Evolutionary conservation across 352 stramenopile species (phyloP), one percentile per base, ranked within the genome.

Genomic region (Pythium rhizo-oryzae): DNA sequence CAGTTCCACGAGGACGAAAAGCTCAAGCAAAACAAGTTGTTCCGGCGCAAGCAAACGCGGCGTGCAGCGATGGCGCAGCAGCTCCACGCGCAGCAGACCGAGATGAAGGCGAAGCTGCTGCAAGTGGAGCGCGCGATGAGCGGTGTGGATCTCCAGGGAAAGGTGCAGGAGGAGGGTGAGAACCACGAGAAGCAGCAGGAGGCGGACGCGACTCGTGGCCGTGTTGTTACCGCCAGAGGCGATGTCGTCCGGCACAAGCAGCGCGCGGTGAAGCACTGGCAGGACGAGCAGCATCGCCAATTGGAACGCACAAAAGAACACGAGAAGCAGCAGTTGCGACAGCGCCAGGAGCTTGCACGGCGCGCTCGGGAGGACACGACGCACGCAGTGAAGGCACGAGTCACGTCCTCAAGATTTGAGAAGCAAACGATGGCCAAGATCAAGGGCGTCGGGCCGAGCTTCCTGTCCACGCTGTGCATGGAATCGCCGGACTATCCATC

Each of bases 1-100:
- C 54, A 74, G 19, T 41, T 74, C 16, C 55, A 69, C 23, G 67
- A 69, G 28, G 59, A 72, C 15, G 57, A 65, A 5, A 59, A 66
- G 21, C 56, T 25, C 3, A 39, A 41, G 33, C 47, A 44, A 7
- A 21, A 21, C 35, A 69, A 62, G 33, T 49, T 60, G 23, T 43
- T 62, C 4, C 59, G 55, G 15, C 39, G 28, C 5, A 62, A 74
- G 35, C 68, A 56, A 35, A 23, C 52, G 7, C 59, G 47, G 6
- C 24, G 41, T 13, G 21, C 41, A 9, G 39, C 13, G 25, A 41
- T 74, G 30, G 23, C 50, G 24, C 15, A 44, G 15, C 49, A 65
- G 39, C 62, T 74, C 0, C 33, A 53, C 3, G 41, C 35, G 12
- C 68, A 74, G 25, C 68, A 74, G 47, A 21, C 41, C 1, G 50